Evolutionary conservation across 1,284 basidiomycete species (phyloP).

Genomic region (Blastosporella zonata): DNA sequence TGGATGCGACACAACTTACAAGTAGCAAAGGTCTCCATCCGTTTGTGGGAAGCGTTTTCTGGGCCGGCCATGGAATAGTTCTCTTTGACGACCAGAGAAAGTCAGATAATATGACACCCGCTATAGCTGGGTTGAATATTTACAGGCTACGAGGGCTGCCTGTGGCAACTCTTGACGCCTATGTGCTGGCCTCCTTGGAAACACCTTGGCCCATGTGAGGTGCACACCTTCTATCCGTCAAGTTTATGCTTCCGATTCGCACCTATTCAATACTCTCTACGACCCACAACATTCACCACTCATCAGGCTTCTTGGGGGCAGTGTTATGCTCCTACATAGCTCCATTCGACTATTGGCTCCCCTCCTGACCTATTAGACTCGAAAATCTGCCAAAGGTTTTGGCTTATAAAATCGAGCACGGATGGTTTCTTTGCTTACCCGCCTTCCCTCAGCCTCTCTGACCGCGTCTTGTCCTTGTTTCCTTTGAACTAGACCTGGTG

Average conservation of each 20-base stretch:
- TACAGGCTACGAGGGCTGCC: too few relatives aligned
- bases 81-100: too few relatives aligned
- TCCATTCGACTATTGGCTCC: not conserved
- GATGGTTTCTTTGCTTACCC: not conserved
- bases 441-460: constrained; percentile 14
- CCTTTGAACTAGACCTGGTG: constrained; percentile 14
- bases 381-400: not conserved
- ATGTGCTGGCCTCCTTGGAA: too few relatives aligned
- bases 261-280: not conserved
- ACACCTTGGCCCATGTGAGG: not conserved
- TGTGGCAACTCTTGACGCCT: too few relatives aligned
- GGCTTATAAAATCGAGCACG: constrained; percentile 8
- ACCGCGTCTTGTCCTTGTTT: constrained; percentile 10
- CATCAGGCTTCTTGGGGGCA: not conserved
- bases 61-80: too few relatives aligned
- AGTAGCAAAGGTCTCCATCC: too few relatives aligned
- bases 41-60: too few relatives aligned
- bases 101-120: too few relatives aligned
- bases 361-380: not conserved
- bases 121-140: too few relatives aligned
- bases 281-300: not conserved
- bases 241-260: not conserved
- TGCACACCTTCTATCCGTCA: not conserved
- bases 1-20: too few relatives aligned
- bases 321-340: not conserved